Conservation (phyloP, 108 stramenopile species). For the Chaetoceros tenuissimus region DNA sequence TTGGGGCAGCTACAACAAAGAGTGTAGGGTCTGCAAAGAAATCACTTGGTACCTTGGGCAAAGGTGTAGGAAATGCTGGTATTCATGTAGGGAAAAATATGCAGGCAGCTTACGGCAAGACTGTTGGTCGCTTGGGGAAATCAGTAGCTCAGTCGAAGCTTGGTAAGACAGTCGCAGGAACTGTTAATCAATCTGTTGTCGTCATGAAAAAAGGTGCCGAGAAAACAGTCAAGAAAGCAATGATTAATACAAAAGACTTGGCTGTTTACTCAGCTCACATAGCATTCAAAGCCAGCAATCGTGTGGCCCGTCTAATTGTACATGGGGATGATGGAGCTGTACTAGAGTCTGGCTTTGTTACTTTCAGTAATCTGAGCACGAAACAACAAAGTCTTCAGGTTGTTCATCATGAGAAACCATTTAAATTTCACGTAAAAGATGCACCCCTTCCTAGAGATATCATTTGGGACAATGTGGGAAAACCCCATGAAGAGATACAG, state of each 20-base stretch:
- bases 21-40: not conserved
- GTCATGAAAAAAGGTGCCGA: slow-evolving; percentile 8
- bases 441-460: slow-evolving; percentile 36
- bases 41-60: not conserved
- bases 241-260: slow-evolving; percentile 1
- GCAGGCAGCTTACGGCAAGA: not conserved
- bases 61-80: not conserved
- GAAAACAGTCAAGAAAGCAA: slow-evolving; percentile 8
- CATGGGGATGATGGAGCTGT: not conserved
- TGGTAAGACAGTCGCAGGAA: not conserved
- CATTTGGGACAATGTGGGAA: slow-evolving; percentile 54
- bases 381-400: slow-evolving; percentile 32
- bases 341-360: slow-evolving; percentile 17
- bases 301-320: not conserved
- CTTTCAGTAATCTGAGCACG: slow-evolving; percentile 23
- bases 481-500: slow-evolving; percentile 30
- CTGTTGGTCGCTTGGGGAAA: not conserved
- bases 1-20: not conserved
- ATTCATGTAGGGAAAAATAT: not conserved
- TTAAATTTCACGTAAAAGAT: slow-evolving; percentile 35
- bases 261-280: not conserved
- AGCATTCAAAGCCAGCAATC: slow-evolving; percentile 6
- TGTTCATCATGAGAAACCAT: slow-evolving; percentile 25
- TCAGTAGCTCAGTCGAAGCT: not conserved
- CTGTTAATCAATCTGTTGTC: not conserved